Conservation (phyloP, 2,329 filamentous ascomycete species). For the Coniella lustricola region DNA sequence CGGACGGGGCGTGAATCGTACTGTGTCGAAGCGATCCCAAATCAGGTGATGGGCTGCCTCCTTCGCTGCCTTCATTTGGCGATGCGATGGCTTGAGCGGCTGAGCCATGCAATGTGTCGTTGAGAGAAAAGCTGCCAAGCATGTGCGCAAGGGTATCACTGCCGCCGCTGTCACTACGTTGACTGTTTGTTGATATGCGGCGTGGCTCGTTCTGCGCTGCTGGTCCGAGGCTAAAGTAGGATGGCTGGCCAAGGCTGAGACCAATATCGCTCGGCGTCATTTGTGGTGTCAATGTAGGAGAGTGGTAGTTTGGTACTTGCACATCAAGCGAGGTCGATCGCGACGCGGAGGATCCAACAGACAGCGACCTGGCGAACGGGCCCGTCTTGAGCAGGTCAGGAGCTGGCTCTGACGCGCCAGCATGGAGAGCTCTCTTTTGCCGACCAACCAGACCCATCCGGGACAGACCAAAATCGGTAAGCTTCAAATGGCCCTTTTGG, state of each 20-base stretch:
- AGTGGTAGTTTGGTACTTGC: slow-evolving; percentile 58
- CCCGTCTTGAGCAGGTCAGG: slow-evolving; percentile 91
- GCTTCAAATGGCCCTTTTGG: slow-evolving; percentile 89
- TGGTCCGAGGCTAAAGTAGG: slow-evolving; percentile 77
- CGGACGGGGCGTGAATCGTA: slow-evolving; percentile 34
- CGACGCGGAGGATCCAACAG: slow-evolving; percentile 66
- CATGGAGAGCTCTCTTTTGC: slow-evolving; percentile 86
- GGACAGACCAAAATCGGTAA: slow-evolving; percentile 95
- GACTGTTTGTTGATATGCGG: slow-evolving; percentile 71
- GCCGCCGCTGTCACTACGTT: slow-evolving; percentile 85
- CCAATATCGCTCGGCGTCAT: slow-evolving; percentile 70
- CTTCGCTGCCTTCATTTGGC: slow-evolving; percentile 65
- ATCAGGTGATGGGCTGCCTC: slow-evolving; percentile 69
- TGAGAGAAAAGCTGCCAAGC: slow-evolving; percentile 71
- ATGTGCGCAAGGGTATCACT: slow-evolving; percentile 80
- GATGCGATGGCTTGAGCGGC: slow-evolving; percentile 43
- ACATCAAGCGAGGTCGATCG: slow-evolving; percentile 91
- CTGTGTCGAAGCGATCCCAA: slow-evolving; percentile 56
- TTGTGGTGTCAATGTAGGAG: slow-evolving; percentile 76
- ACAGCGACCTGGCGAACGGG: slow-evolving; percentile 78
- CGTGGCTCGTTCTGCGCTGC: slow-evolving; percentile 47
- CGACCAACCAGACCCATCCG: slow-evolving; percentile 95
- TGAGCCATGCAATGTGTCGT: slow-evolving; percentile 45
- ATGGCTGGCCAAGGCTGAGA: slow-evolving; percentile 69
- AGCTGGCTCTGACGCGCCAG: slow-evolving; percentile 68